Conservation (phyloP, 2,329 filamentous ascomycete genomes). For the Pseudogymnoascus sp. region DNA sequence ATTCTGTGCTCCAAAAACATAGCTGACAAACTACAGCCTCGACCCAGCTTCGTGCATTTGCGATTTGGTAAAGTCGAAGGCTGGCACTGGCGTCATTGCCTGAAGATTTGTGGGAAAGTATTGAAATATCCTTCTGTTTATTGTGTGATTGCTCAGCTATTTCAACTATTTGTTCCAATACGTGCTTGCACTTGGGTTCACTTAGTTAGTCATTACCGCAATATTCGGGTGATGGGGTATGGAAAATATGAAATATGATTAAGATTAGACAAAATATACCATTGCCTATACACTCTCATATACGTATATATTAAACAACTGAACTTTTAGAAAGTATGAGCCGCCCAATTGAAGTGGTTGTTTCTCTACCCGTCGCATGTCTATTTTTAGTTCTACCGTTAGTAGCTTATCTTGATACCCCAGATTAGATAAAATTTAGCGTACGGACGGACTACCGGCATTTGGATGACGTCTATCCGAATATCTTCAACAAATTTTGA, state of each 20-base stretch:
- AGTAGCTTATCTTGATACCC: not conserved
- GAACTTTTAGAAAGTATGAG: not conserved
- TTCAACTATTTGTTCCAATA: not conserved
- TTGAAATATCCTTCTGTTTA: not conserved
- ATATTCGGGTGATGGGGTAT: not conserved
- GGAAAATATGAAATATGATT: not conserved
- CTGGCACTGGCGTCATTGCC: not conserved
- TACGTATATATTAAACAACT: not conserved
- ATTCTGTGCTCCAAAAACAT: not conserved
- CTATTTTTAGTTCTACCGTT: not conserved
- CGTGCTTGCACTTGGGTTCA: not conserved
- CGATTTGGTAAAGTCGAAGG: not conserved
- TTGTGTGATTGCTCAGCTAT: not conserved
- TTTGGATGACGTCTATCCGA: not conserved
- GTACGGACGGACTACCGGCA: not conserved
- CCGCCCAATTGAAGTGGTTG: not conserved
- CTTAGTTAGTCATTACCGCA: not conserved
- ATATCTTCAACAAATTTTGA: not conserved
- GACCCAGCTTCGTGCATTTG: not conserved
- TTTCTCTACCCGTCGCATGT: not conserved
- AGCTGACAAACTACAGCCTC: not conserved
- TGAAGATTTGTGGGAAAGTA: not conserved
- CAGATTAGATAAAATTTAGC: slow-evolving; percentile 8
- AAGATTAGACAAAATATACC: not conserved
- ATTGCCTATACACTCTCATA: no score